Evolutionary conservation across 1,284 basidiomycete genomes (phyloP).

Genomic region (Takashimella koratensis): DNA sequence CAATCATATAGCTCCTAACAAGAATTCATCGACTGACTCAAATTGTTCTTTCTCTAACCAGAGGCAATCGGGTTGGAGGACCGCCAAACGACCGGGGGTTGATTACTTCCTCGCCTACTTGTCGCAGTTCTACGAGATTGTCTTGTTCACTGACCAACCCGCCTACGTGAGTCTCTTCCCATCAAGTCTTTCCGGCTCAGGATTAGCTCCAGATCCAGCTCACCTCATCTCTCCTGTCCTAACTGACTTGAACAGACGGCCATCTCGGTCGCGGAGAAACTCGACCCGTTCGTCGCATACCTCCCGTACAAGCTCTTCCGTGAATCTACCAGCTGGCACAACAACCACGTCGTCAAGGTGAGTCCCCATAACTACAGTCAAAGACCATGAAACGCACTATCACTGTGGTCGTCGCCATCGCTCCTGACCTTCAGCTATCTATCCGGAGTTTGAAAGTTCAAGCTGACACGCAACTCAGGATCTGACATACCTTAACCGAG

Average conservation of each 20-base stretch:
- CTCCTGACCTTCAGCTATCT: slow-evolving; percentile 1
- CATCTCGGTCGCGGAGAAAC: slow-evolving; percentile 82
- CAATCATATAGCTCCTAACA: no score
- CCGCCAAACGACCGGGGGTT: slow-evolving; percentile 89
- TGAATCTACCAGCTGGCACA: slow-evolving; percentile 75
- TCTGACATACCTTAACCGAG: slow-evolving; percentile 86
- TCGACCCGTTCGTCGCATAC: slow-evolving; percentile 89
- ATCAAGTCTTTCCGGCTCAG: no score
- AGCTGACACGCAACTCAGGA: slow-evolving; percentile 57
- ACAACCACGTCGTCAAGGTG: slow-evolving; percentile 72
- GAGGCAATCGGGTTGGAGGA: slow-evolving; percentile 83
- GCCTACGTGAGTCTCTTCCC: slow-evolving; percentile 70
- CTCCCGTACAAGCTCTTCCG: slow-evolving; percentile 86
- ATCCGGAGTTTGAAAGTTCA: not conserved
- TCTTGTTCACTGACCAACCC: slow-evolving; percentile 89
- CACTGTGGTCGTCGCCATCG: no score
- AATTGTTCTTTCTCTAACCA: no score
- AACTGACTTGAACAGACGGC: slow-evolving; percentile 62
- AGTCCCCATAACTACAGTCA: no score
- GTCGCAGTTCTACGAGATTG: slow-evolving; percentile 96
- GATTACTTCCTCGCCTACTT: slow-evolving; percentile 97
- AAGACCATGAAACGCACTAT: no score
- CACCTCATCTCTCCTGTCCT: not conserved
- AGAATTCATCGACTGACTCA: no score
- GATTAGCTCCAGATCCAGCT: no score